These are phyloP conservation scores for Colletotrichum salicis DNA, from an alignment of 2,329 filamentous ascomycete species.

Conservation along the genomic window DNA sequence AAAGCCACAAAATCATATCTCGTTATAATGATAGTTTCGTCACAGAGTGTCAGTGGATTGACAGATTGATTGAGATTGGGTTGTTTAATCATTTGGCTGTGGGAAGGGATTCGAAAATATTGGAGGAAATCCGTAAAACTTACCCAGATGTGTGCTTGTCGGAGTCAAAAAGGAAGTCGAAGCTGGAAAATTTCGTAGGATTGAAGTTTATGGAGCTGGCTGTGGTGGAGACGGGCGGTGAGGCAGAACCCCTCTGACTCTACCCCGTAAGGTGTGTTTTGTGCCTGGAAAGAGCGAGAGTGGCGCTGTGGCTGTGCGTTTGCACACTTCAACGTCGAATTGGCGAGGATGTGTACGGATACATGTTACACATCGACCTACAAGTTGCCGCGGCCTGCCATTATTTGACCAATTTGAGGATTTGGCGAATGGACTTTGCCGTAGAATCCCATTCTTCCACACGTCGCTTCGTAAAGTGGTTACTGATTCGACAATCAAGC, in stretches of 20 bases:
- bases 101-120: not conserved
- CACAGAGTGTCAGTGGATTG: constrained; percentile 67
- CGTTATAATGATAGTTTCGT: constrained; percentile 54
- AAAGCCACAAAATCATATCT: constrained; percentile 36
- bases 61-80: constrained; percentile 61
- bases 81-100: constrained; percentile 58
- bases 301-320: constrained; percentile 8
- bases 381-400: not conserved
- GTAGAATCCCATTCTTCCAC: too few species aligned
- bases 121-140: constrained; percentile 29
- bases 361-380: not conserved
- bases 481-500: too few species aligned
- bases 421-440: too few species aligned
- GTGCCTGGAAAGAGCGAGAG: not conserved
- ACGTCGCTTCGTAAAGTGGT: too few species aligned
- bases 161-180: constrained; percentile 36
- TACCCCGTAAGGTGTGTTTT: not conserved
- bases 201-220: constrained; percentile 11
- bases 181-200: not conserved
- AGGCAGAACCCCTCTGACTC: not conserved
- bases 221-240: constrained; percentile 14
- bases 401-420: too few species aligned
- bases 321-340: not conserved
- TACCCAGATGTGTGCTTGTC: constrained; percentile 30
- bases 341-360: constrained; percentile 9